These are phyloP conservation scores for Capsella rubella DNA, from an alignment of 441 rosid genomes.

Conservation along the genomic window DNA sequence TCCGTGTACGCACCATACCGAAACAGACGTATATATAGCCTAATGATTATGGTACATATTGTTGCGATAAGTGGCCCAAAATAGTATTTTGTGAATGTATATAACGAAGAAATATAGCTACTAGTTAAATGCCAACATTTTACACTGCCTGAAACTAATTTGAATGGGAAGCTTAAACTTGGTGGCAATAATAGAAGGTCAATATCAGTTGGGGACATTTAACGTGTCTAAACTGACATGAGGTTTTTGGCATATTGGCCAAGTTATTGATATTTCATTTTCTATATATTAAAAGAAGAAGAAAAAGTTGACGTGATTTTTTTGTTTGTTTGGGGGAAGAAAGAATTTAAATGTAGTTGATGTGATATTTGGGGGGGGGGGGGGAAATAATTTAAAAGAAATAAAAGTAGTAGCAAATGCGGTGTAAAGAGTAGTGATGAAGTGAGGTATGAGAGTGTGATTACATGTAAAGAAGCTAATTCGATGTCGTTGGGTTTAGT, in stretches of 20 bases:
- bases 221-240: slow-evolving; percentile 45
- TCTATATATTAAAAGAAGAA: neutral
- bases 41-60: neutral
- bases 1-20: neutral
- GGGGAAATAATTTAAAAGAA: neutral
- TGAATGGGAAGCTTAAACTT: slow-evolving; percentile 25
- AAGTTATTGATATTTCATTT: slow-evolving; percentile 6
- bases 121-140: neutral
- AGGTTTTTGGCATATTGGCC: slow-evolving; percentile 45
- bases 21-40: neutral
- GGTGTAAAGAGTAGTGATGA: slow-evolving; percentile 39
- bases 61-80: neutral
- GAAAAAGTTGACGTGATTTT: slow-evolving; percentile 29
- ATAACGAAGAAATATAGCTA: too few relatives aligned
- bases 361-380: slow-evolving; percentile 26
- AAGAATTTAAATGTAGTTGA: slow-evolving; percentile 13
- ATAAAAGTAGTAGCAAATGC: slow-evolving; percentile 36
- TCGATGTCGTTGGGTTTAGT: slow-evolving; percentile 26
- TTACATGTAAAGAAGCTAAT: slow-evolving; percentile 44
- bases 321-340: slow-evolving; percentile 1
- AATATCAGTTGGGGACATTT: slow-evolving; percentile 39
- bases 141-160: neutral
- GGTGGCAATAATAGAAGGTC: slow-evolving; percentile 39
- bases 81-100: too few relatives aligned
- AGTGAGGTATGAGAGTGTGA: slow-evolving; percentile 42